These are phyloP conservation scores for Morella rubra DNA, from an alignment of 306 rosid genomes.

Conservation along the genomic window DNA sequence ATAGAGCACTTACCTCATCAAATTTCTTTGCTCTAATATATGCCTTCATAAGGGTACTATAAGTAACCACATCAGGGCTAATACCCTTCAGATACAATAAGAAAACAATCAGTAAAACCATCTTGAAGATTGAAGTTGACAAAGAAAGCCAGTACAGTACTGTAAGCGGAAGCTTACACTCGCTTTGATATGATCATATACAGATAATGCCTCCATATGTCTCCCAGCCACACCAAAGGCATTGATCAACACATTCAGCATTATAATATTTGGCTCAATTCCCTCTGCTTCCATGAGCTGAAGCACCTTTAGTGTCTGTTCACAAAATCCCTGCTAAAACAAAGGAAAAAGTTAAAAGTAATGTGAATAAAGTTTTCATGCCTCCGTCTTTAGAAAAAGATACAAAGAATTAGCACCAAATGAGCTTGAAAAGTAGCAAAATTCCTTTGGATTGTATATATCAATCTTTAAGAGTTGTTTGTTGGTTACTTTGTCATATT, in stretches of 20 bases:
- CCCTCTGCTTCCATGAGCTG: constrained; percentile 80
- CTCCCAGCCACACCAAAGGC: constrained; percentile 71
- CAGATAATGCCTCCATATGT: constrained; percentile 59
- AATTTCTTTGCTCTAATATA: constrained; percentile 63
- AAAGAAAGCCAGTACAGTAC: neutral
- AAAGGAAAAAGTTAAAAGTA: neutral
- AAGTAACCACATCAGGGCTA: constrained; percentile 69
- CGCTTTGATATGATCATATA: constrained; percentile 68
- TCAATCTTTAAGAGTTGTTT: neutral
- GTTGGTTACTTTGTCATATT: neutral
- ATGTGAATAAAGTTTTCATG: neutral
- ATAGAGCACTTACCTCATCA: constrained; percentile 50
- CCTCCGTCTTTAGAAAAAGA: neutral
- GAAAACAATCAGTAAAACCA: constrained; percentile 25
- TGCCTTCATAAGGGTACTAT: constrained; percentile 85
- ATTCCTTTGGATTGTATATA: neutral
- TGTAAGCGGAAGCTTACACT: constrained; percentile 44
- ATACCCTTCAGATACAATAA: constrained; percentile 55
- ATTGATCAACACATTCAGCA: constrained; percentile 73
- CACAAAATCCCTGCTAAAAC: constrained; percentile 56
- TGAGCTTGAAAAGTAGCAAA: constrained; percentile 6
- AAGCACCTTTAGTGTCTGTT: constrained; percentile 67
- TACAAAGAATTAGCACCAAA: neutral
- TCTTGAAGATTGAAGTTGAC: neutral
- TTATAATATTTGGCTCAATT: constrained; percentile 65